Base-by-base conservation (phyloP, 345 rosid genomes). In the Carallia pectinifolia region DNA sequence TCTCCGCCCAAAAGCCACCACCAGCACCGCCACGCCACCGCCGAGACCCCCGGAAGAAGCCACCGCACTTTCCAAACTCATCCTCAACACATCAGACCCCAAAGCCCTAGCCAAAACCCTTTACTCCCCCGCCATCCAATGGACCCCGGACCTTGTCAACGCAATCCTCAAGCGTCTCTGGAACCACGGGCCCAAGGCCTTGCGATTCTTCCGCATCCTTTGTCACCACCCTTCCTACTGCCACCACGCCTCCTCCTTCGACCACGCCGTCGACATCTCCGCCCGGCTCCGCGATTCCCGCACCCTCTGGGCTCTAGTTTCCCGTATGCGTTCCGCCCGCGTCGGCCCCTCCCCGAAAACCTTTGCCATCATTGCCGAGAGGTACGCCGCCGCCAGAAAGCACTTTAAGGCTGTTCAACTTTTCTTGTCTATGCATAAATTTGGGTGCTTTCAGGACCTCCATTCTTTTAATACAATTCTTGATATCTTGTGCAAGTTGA, bases 151-250 rank as follows among this genome's bases (percentile, higher is more conserved):
- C 15, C 85, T 90, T 29, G 97, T 91, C 39, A 81, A 91, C 80
- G 54, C 84, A 6, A 70, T 84, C 61, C 83, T 91, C 64, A 94
- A 91, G 33, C 87, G 82, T 39, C 87, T 88, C 39, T 91, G 97
- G 98, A 90, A 91, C 66, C 93, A 91, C 74, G 95, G 90, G 65
- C 91, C 86, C 3, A 91, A 83, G 76, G 96, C 97, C 55, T 87
- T 91, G 47, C 84, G 85, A 18, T 89, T 91, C 86, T 94, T 91
- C 86, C 78, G 71, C 53, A 65, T 84, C 72, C 85, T 94, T 69
- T 48, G 64, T 4, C 69, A 23, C 72, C 94, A 84, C 66, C 91
- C 85, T 52, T 63, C 60, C 12, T 90, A 88, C 58, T 9, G 65
- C 67, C 95, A 83, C 79, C 74, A 81, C 40, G 58, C 80, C 58